Base-by-base conservation (phyloP, 2,329 filamentous ascomycete genomes). In the Cladosporium phlei region DNA sequence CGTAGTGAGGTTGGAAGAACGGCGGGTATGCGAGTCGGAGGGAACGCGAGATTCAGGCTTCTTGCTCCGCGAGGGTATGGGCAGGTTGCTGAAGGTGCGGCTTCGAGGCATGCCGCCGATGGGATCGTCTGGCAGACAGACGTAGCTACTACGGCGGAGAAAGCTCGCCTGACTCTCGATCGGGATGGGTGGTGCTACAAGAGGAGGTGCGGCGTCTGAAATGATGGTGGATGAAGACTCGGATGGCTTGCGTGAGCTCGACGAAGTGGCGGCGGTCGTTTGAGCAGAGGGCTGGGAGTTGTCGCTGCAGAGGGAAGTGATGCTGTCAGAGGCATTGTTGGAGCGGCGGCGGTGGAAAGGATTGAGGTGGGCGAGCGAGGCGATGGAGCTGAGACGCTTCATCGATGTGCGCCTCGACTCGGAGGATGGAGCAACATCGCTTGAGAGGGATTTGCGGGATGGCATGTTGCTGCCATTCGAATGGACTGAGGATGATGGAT, bases 41-140 rank as follows among this genome's bases (percentile, higher is more conserved):
- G 60, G 60, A 2, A 61, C 47, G 16, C 59, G 53, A 20, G 53
- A 47, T 35, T 62, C 56, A 10, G 61, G 57, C 17, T 40, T 47
- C 22, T 38, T 40, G 48, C 48, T 21, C 54, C 55, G 52, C 9
- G 53, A 53, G 1, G 62, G 60, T n/a, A 63, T 30, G 4, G 61
- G 58, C 14, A 66, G 52, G 42, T 65, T 64, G 51, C 63, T 65
- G 46, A 66, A 62, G 6, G 64, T 66, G 20, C 58, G 53, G 49
- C 63, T 65, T 35, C 60, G 55, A 21, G 63, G 61, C 55, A 66
- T 59, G 11, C 59, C 58, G 3, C 57, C 58, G 38, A 58, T 54
- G 10, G 62, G 57, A 33, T 65, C 58, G 40, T 65, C 59, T 5
- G 58, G 57, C 16, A 64, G 46, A 29, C 60, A 57, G 25, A 64